These are phyloP conservation scores for Xylariaceae sp. DNA, from an alignment of 2,329 filamentous ascomycete species.

Conservation along the genomic window DNA sequence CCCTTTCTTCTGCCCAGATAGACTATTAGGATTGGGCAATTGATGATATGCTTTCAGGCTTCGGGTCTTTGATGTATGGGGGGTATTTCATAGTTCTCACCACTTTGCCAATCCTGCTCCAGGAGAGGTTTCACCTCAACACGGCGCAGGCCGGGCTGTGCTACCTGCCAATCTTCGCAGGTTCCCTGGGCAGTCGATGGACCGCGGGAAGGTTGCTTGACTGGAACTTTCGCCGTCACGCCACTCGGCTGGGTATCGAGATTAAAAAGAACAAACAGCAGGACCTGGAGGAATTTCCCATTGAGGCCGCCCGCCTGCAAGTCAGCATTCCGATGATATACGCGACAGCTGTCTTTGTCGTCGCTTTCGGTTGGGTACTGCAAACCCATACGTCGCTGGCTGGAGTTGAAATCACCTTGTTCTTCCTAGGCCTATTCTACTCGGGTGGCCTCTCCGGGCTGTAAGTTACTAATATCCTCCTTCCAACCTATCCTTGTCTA, in stretches of 20 bases:
- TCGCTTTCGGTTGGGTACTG: not conserved
- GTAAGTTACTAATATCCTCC: no score
- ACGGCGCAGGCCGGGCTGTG: conserved; percentile 6
- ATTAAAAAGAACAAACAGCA: conserved; percentile 10
- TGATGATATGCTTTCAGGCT: no score
- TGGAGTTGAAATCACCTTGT: conserved; percentile 10
- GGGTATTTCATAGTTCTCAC: conserved; percentile 21
- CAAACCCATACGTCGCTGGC: conserved; percentile 11
- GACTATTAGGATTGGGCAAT: no score
- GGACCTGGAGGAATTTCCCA: conserved; percentile 11
- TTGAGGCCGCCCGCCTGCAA: conserved; percentile 13
- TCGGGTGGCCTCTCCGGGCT: conserved; percentile 7
- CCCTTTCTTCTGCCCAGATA: no score
- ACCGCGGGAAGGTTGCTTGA: conserved; percentile 11
- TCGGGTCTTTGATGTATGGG: conserved; percentile 12
- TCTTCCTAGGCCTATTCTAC: conserved; percentile 16
- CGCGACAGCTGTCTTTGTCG: not conserved
- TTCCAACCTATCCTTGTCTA: no score
- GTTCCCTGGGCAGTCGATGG: conserved; percentile 6
- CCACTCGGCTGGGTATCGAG: conserved; percentile 7
- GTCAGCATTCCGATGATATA: conserved; percentile 9
- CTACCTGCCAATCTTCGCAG: conserved; percentile 5
- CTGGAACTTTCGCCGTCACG: conserved; percentile 18
- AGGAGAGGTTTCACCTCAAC: conserved; percentile 7
- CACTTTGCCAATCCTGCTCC: conserved; percentile 14